Base-by-base conservation (phyloP, 345 rosid genomes). In the Bretschneidera sinensis region DNA sequence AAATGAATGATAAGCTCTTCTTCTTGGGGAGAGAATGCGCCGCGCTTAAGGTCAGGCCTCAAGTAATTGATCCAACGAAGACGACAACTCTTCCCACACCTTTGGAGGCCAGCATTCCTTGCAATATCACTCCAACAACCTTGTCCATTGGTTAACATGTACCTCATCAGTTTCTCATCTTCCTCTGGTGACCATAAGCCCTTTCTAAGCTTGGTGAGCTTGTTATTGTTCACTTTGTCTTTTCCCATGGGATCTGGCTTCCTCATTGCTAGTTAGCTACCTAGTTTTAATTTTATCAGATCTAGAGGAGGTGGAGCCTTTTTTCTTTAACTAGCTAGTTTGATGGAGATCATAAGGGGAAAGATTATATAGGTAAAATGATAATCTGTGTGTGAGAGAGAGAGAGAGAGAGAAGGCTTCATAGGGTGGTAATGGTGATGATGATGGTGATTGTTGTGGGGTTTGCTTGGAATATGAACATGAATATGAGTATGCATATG, bases 111-210 rank as follows among this genome's bases (percentile, higher is more conserved):
- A 19, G 96, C 89, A 78, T 85, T 85, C 48, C 82, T 71, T 13
- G 91, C 92, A 56, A 88, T 81, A 57, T 88, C 89, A 70, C 86
- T 88, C 96, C 96, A 88, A 51, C 96, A 85, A 17, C 96, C 92
- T 64, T 88, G 92, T n/a, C 96, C 96, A 60, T 71, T 85, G 33
- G 78, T 77, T 21, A 85, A 24, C 92, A 85, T 88, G 60, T 85
- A 88, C 51, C 78, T 81, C 48, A 85, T 80, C 31, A 88, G 83
- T 69, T 81, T 88, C 73, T 85, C 91, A 21, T 88, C 95, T 74
- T 88, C 95, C 53, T 88, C 95, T 7, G 95, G 95, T 0, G 95
- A 85, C 96, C 96, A 88, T 66, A 88, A 77, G 0, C 96, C 96
- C 53, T 88, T 88, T 62, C 89, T 71, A 19, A 85, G 71, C 82